These are phyloP conservation scores for Fusarium coicis DNA, from an alignment of 2,329 filamentous ascomycete genomes.

Conservation along the genomic window DNA sequence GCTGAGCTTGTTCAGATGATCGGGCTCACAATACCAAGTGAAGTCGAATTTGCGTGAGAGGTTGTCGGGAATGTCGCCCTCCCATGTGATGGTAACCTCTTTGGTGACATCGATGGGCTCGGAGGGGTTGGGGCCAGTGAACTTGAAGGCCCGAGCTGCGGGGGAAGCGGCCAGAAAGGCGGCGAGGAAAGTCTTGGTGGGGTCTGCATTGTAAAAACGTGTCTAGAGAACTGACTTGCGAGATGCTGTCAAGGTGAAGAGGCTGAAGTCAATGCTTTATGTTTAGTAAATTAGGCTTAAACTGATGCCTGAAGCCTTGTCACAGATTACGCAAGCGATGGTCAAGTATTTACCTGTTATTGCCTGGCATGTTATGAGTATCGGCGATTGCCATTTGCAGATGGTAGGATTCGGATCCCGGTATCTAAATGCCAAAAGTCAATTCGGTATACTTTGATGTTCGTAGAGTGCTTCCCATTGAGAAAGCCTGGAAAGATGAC, in stretches of 20 bases:
- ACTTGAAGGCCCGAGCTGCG: not conserved
- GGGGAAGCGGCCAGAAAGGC: not conserved
- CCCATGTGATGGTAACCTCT: slow-evolving; percentile 1
- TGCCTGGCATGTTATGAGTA: not conserved
- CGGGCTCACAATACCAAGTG: not conserved
- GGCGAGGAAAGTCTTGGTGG: not conserved
- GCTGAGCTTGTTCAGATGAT: not conserved
- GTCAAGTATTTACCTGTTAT: not conserved
- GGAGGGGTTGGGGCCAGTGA: slow-evolving; percentile 1
- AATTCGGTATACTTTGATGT: not conserved
- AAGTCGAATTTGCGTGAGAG: not conserved
- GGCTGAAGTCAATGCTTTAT: not conserved
- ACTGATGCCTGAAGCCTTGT: not conserved
- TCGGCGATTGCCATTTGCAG: not conserved
- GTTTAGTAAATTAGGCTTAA: not conserved
- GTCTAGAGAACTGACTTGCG: not conserved
- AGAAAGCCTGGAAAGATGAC: not conserved
- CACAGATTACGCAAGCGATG: not conserved
- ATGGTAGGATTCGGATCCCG: not conserved
- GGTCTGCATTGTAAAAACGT: not conserved
- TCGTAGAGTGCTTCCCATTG: too few relatives aligned
- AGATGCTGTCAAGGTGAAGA: not conserved
- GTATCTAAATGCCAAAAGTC: not conserved
- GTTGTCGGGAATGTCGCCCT: not conserved
- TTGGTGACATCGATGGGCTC: not conserved